Evolutionary conservation across 208 protist species (phyloP).

Genomic region (Leishmania aethiopica): DNA sequence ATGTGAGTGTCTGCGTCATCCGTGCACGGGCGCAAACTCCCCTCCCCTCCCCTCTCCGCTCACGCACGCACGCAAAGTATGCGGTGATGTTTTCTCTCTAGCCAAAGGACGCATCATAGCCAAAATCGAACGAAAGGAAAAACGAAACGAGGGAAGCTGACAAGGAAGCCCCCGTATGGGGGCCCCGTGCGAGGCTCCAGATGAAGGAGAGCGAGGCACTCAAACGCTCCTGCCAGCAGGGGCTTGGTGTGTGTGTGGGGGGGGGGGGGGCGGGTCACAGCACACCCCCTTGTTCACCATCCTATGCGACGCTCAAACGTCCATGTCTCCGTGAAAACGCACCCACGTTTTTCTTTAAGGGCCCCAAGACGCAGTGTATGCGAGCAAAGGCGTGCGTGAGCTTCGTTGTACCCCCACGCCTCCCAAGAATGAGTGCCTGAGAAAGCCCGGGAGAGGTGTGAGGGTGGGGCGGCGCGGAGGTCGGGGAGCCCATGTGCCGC

Average conservation of each 20-base stretch:
- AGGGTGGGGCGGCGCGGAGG: neutral
- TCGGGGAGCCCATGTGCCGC: too few species aligned
- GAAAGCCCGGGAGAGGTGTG: neutral
- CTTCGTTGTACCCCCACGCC: neutral
- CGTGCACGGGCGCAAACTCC: neutral
- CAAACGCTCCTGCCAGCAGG: neutral
- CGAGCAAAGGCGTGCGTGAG: neutral
- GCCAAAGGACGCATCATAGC: neutral
- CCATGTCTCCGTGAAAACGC: neutral
- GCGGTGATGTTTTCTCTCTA: neutral
- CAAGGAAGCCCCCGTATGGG: neutral
- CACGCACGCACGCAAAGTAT: neutral
- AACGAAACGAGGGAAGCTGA: neutral
- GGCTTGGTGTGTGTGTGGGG: neutral
- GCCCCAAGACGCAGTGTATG: neutral
- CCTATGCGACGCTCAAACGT: neutral
- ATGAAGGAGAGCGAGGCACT: neutral
- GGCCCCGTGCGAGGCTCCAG: neutral
- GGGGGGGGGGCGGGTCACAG: too few species aligned
- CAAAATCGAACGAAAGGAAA: too few species aligned
- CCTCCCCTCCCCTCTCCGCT: neutral
- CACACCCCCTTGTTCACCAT: neutral
- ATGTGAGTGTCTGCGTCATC: neutral
- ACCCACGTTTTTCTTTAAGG: neutral
- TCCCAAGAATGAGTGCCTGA: neutral